Base-by-base conservation (phyloP, 2,329 filamentous ascomycete genomes). In the Nigrospora osmanthi region DNA sequence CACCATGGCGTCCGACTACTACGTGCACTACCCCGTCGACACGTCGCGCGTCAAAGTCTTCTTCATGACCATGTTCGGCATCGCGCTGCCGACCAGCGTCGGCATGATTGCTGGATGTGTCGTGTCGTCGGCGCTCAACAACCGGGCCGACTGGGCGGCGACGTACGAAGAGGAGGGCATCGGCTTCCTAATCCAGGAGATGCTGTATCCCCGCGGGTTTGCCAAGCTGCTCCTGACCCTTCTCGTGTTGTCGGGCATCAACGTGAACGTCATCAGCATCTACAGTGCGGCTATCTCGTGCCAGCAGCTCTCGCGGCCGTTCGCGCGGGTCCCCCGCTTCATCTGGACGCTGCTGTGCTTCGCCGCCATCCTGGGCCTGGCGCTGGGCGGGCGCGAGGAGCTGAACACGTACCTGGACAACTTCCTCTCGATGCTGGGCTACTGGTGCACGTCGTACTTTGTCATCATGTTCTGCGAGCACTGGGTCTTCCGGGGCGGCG, bases 361-460 rank as follows among this genome's bases (percentile, higher is more conserved):
- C 49, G 61, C 61, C 15, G 63, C 61, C 43, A 69, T 74, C 46
- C 59, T 75, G 15, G 57, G 64, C 14, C 58, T 76, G 6, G 69
- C 65, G 4, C 60, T 76, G 19, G 65, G 59, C n/a, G 66, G 66
- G 35, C 60, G 63, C 16, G 60, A 73, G 43, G 51, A 71, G 46
- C 63, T 76, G 10, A 61, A 69, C 39, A 56, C 52, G 2, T 68
- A 71, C 35, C 57, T 76, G 2, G 55, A 72, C 49, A 68, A 74
- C 49, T 73, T 76, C 54, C 53, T 75, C 15, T 65, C 64, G 6
- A 58, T 75, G 31, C 58, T 76, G 6, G 71, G 71, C 7, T 76
- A 75, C 55, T 75, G 70, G 69, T 68, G 66, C 49, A 74, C 70
- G 0, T 63, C 62, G 12, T 74, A 72, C 54, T 70, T 71, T 38